Evolutionary conservation across 495 filamentous ascomycete species (phyloP).

Genomic region (Penicillium psychrofluorescens): DNA sequence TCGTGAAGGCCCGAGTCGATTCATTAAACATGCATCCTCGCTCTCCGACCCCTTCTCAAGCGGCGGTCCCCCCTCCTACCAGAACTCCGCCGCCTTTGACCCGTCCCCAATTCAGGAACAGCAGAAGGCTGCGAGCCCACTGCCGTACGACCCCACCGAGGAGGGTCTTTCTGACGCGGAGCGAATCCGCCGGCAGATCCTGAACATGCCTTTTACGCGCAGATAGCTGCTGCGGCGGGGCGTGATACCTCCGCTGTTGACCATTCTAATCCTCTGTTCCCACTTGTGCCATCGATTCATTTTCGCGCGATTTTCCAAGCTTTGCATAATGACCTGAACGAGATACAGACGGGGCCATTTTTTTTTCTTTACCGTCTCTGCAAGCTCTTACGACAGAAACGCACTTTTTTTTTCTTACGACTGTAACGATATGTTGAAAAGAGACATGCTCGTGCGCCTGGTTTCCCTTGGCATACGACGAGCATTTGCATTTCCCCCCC

Average conservation of each 20-base stretch:
- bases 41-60: slow-evolving; percentile 36
- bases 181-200: slow-evolving; percentile 38
- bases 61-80: slow-evolving; percentile 14
- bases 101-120: slow-evolving; percentile 12
- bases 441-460: not conserved
- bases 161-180: slow-evolving; percentile 41
- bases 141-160: slow-evolving; percentile 32
- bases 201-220: slow-evolving; percentile 33
- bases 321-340: slow-evolving; percentile 28
- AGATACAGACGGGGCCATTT: slow-evolving; percentile 14
- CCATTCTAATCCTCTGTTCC: slow-evolving; percentile 6
- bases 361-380: slow-evolving; percentile 7
- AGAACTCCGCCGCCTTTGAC: not conserved
- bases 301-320: slow-evolving; percentile 9
- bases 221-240: slow-evolving; percentile 15
- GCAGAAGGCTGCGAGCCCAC: slow-evolving; percentile 7
- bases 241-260: not conserved
- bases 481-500: not conserved
- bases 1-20: slow-evolving; percentile 17
- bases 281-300: slow-evolving; percentile 12
- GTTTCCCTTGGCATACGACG: not conserved
- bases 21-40: slow-evolving; percentile 30
- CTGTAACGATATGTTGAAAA: slow-evolving; percentile 24
- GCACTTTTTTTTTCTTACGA: slow-evolving; percentile 21
- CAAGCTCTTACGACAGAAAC: slow-evolving; percentile 29